Evolutionary conservation across 805 yeast genomes (phyloP).

Genomic region (Candida stauntonica): DNA sequence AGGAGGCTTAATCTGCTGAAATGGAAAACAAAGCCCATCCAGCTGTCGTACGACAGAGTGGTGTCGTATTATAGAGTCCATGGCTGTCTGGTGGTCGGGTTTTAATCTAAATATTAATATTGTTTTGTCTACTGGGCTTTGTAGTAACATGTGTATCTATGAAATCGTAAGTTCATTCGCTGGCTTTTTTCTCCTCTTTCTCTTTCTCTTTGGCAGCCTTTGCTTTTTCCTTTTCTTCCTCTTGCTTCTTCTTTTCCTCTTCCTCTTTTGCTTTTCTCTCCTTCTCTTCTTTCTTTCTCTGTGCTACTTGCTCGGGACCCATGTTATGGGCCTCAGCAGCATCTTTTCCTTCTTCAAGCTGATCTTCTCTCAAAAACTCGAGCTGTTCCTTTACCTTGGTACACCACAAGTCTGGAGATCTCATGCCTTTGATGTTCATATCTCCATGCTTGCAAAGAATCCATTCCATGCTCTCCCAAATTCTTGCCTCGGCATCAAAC

Average conservation of each 20-base stretch:
- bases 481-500: conserved; percentile 27
- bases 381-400: conserved; percentile 34
- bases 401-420: conserved; percentile 36
- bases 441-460: conserved; percentile 30
- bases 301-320: conserved; percentile 4
- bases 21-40: no score
- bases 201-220: conserved; percentile 1
- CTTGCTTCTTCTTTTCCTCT: conserved; percentile 4
- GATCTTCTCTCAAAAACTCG: conserved; percentile 28
- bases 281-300: conserved; percentile 2
- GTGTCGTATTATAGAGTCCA: conserved; percentile 5
- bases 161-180: no score
- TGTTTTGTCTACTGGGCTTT: no score
- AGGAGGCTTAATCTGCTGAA: conserved; percentile 24
- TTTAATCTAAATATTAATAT: no score
- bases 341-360: conserved; percentile 8
- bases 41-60: conserved; percentile 1
- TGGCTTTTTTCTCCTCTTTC: background rate
- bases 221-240: background rate
- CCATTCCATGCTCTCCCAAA: conserved; percentile 28
- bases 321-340: conserved; percentile 13
- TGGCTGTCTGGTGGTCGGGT: no score
- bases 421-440: conserved; percentile 35
- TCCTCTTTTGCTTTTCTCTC: conserved; percentile 3
- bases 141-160: no score